These are phyloP conservation scores for Colletotrichum endophyticum DNA, from an alignment of 2,329 filamentous ascomycete genomes.

Conservation along the genomic window DNA sequence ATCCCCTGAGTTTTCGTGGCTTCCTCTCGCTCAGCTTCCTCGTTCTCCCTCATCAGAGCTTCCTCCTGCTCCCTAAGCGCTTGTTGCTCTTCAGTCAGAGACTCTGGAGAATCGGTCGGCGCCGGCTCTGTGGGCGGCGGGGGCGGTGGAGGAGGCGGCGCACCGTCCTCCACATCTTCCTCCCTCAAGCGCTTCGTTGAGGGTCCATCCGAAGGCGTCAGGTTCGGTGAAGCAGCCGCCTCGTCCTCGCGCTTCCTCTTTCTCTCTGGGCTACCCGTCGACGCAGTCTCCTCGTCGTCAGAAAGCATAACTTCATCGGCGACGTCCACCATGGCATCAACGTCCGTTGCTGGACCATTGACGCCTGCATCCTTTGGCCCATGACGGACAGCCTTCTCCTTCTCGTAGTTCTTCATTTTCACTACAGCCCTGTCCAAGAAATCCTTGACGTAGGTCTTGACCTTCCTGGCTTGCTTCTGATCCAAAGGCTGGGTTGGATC, in stretches of 20 bases:
- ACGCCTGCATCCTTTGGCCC: slow-evolving; percentile 19
- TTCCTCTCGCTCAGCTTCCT: slow-evolving; percentile 53
- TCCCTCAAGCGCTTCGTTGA: slow-evolving; percentile 59
- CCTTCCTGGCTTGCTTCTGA: slow-evolving; percentile 79
- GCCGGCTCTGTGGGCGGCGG: slow-evolving; percentile 40
- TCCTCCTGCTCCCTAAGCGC: slow-evolving; percentile 55
- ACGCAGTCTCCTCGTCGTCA: slow-evolving; percentile 49
- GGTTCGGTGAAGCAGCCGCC: slow-evolving; percentile 43
- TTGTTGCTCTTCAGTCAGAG: slow-evolving; percentile 46
- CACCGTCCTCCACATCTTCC: slow-evolving; percentile 38
- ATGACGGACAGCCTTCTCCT: slow-evolving; percentile 58
- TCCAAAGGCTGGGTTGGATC: slow-evolving; percentile 75
- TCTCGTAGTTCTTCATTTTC: slow-evolving; percentile 74
- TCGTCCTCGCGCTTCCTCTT: slow-evolving; percentile 70
- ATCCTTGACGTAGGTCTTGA: slow-evolving; percentile 78
- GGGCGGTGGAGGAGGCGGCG: slow-evolving; percentile 54
- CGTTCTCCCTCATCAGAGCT: slow-evolving; percentile 56
- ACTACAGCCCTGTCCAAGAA: slow-evolving; percentile 86
- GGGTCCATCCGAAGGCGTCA: slow-evolving; percentile 61
- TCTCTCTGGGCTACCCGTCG: slow-evolving; percentile 54
- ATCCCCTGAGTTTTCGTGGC: neutral
- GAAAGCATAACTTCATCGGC: slow-evolving; percentile 43
- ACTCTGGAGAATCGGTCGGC: slow-evolving; percentile 31
- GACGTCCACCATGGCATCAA: slow-evolving; percentile 32
- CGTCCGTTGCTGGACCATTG: slow-evolving; percentile 17